Evolutionary conservation across 1,284 basidiomycete species (phyloP).

Genomic region (Cutaneotrichosporon sp.): DNA sequence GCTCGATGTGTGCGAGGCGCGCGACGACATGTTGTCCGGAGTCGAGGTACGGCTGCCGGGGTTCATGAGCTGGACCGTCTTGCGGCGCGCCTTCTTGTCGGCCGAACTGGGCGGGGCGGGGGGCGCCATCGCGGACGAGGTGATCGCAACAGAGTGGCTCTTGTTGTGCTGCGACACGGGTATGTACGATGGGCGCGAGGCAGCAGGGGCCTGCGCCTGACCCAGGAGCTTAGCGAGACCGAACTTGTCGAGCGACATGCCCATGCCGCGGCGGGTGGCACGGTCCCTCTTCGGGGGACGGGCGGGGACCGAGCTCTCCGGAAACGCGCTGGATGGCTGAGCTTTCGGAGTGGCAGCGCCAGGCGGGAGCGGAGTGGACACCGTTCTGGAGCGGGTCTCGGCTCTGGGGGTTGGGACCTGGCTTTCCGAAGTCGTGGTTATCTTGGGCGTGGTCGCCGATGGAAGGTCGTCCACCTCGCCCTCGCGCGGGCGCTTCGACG

Average conservation of each 20-base stretch:
- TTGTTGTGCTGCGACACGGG: slow-evolving; percentile 21
- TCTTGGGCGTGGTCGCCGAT: slow-evolving; percentile 18
- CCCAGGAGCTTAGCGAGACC: slow-evolving; percentile 66
- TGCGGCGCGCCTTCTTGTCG: slow-evolving; percentile 43
- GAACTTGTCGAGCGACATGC: slow-evolving; percentile 71
- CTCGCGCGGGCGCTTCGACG: slow-evolving; percentile 20
- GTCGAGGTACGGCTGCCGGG: slow-evolving; percentile 13
- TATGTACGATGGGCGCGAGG: slow-evolving; percentile 9
- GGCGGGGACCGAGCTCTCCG: not conserved
- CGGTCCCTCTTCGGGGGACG: slow-evolving; percentile 42
- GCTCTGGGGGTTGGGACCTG: slow-evolving; percentile 11
- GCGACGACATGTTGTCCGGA: slow-evolving; percentile 6
- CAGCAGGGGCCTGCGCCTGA: slow-evolving; percentile 22
- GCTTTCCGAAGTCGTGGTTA: slow-evolving; percentile 1
- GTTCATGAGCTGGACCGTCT: slow-evolving; percentile 40
- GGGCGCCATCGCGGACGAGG: not conserved
- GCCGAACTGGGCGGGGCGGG: slow-evolving; percentile 16
- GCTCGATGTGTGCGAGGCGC: slow-evolving; percentile 14
- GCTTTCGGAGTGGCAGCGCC: slow-evolving; percentile 21
- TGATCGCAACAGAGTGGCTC: slow-evolving; percentile 18
- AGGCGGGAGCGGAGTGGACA: slow-evolving; percentile 17
- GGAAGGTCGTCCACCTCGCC: slow-evolving; percentile 12
- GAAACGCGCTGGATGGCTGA: slow-evolving; percentile 15
- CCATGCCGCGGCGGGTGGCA: slow-evolving; percentile 63
- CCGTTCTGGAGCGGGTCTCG: not conserved